Evolutionary conservation across 805 yeast genomes (phyloP), one percentile per base, ranked within the genome.

Genomic region (Wickerhamiella brachini): DNA sequence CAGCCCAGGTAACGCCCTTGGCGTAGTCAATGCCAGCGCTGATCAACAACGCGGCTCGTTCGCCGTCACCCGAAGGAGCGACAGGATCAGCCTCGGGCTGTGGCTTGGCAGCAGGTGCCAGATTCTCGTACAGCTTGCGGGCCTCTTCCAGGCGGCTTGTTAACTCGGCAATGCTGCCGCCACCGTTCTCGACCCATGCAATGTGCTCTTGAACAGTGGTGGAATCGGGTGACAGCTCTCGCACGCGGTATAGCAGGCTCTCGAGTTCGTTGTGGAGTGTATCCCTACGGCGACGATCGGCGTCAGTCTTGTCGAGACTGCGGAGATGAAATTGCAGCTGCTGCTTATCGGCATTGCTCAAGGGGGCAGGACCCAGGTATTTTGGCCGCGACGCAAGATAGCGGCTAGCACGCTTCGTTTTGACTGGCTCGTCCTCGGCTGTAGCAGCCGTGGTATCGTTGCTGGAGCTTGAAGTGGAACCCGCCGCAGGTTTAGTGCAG

Each of bases 191-290:
- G n/a, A 60, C 48, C 53, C 54, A 54, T 31, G 53, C 54, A 10
- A 56, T 52, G 34, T 56, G 46, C 22, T 42, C 29, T 43, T 53
- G 48, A 10, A 54, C 51, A 8, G 42, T 46, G 1, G 38, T 23
- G n/a, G 55, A 50, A 42, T 53, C 55, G 20, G 52, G 53, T 8
- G 47, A 55, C 26, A 58, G 45, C 9, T 76, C 71, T 52, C 95
- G 78, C 29, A 85, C 71, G 52, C 74, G 74, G 68, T 90, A 89
- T 50, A 88, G 70, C n/a, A 76, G 68, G 20, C 80, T 74, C 66
- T 90, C 97, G 20, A 90, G 73, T 37, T 72, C 67, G 64, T 89
- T 90, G 57, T 78, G 75, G 29, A 76, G 67, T 51, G 78, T 78
- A 45, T 84, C 84, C 42, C 77, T 67, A 49, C 70, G 66, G 26